phyloP scores from a whole-genome alignment of 2,329 filamentous ascomycete genomes.

The Sporothrix dimorphospora region DNA sequence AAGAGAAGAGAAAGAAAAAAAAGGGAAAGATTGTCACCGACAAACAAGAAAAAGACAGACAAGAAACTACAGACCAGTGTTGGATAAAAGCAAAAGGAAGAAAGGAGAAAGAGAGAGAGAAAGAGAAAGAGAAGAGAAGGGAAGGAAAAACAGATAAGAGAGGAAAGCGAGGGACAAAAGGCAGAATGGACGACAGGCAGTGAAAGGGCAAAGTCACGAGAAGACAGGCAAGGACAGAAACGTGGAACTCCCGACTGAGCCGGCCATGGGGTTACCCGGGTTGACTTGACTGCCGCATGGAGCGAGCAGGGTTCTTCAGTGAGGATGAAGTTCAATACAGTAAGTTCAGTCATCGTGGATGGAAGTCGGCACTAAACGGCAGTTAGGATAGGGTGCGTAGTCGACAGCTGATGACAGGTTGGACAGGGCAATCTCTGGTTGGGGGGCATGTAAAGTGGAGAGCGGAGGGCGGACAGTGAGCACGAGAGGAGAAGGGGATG shows the following conservation, averaged over 20 bases:
- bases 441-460: background rate
- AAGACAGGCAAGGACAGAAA: conserved; percentile 22
- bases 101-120: conserved; percentile 19
- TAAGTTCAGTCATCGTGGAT: background rate
- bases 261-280: conserved; percentile 26
- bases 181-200: conserved; percentile 17
- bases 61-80: conserved; percentile 2
- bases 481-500: background rate
- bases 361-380: conserved; percentile 5
- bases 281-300: conserved; percentile 25
- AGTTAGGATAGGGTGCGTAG: background rate
- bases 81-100: conserved; percentile 26
- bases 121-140: conserved; percentile 22
- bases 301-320: background rate
- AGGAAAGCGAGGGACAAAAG: conserved; percentile 17
- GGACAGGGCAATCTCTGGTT: background rate
- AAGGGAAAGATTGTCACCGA: conserved; percentile 25
- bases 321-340: background rate
- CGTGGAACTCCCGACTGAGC: background rate
- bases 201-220: conserved; percentile 19
- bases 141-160: conserved; percentile 20
- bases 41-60: conserved; percentile 6
- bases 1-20: conserved; percentile 26
- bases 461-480: too few species aligned
- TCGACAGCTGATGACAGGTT: background rate